A percentile compares a stretch with the other conserved stretches of the same genome.
Evolutionary conservation across 1,139 yeast genomes (phyloP).

Genomic region (Yamadazyma spencermartinsiae): DNA sequence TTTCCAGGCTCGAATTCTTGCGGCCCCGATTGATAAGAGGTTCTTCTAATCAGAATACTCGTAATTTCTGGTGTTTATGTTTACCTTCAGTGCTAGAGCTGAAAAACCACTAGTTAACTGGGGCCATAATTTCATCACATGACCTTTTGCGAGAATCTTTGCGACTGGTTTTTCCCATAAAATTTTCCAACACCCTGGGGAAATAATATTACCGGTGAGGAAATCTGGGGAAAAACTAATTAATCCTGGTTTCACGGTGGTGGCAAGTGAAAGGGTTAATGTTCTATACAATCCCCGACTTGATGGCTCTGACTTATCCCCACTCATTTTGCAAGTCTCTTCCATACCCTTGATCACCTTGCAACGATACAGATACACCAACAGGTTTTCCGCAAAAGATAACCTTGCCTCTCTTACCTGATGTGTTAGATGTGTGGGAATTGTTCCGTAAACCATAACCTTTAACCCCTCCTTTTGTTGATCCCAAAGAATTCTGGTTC

Average conservation of each 20-base stretch:
- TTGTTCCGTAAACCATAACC: too few species aligned
- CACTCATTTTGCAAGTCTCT: neutral
- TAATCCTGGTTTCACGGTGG: neutral
- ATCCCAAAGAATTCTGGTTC: too few species aligned
- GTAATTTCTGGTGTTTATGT: neutral
- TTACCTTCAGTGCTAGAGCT: neutral
- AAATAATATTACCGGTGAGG: neutral
- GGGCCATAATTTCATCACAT: conserved; percentile 1
- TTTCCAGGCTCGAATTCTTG: conserved; percentile 3
- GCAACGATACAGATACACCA: too few species aligned
- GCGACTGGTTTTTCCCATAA: conserved; percentile 3
- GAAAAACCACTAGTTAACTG: neutral
- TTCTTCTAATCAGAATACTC: neutral
- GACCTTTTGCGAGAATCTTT: conserved; percentile 2
- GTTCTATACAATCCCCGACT: neutral
- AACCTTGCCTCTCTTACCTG: too few species aligned
- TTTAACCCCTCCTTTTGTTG: too few species aligned
- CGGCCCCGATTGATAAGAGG: neutral
- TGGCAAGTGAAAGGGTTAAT: neutral
- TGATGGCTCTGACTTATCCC: neutral
- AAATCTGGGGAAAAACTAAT: conserved; percentile 6
- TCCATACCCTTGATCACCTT: neutral
- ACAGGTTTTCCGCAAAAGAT: neutral
- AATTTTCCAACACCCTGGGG: conserved; percentile 1
- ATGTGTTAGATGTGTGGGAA: too few species aligned